phyloP scores from a whole-genome alignment of 768 basidiomycete genomes.

The Mycena maculata region DNA sequence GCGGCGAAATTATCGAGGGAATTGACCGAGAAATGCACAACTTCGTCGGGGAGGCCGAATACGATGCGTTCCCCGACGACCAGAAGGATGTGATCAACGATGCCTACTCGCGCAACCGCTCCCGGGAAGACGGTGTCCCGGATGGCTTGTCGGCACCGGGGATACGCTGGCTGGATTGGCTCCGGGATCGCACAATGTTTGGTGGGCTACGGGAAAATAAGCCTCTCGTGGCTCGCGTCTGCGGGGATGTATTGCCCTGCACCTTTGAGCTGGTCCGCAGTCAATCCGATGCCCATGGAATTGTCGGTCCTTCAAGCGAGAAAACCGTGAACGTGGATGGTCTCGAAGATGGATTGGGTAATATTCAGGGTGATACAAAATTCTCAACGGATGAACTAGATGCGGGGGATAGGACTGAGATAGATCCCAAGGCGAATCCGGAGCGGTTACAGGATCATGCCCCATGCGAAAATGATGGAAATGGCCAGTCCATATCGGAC shows the following conservation, averaged over 20 bases:
- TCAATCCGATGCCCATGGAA: no score
- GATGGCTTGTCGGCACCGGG: slow-evolving; percentile 74
- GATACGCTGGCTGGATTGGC: slow-evolving; percentile 75
- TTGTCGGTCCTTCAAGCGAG: no score
- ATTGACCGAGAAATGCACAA: slow-evolving; percentile 63
- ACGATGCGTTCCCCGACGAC: slow-evolving; percentile 48
- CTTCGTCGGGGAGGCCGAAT: slow-evolving; percentile 65
- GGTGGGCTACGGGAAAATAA: slow-evolving; percentile 69
- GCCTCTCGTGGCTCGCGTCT: slow-evolving; percentile 53
- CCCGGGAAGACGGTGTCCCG: slow-evolving; percentile 70
- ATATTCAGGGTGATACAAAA: no score
- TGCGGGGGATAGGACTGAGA: no score
- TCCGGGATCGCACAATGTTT: slow-evolving; percentile 68
- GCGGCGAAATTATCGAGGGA: slow-evolving; percentile 71
- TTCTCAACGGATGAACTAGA: no score
- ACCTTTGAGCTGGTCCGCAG: slow-evolving; percentile 70
- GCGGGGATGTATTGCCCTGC: slow-evolving; percentile 65
- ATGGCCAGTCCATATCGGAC: no score
- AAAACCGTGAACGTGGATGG: no score
- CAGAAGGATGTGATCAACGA: slow-evolving; percentile 57
- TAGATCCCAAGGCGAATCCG: no score
- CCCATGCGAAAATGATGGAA: no score
- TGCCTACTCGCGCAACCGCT: slow-evolving; percentile 75
- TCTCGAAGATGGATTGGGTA: no score
- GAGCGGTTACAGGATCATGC: no score